These are phyloP conservation scores for Penicillium aurantiogriseum DNA, from an alignment of 2,329 filamentous ascomycete genomes.

Conservation along the genomic window DNA sequence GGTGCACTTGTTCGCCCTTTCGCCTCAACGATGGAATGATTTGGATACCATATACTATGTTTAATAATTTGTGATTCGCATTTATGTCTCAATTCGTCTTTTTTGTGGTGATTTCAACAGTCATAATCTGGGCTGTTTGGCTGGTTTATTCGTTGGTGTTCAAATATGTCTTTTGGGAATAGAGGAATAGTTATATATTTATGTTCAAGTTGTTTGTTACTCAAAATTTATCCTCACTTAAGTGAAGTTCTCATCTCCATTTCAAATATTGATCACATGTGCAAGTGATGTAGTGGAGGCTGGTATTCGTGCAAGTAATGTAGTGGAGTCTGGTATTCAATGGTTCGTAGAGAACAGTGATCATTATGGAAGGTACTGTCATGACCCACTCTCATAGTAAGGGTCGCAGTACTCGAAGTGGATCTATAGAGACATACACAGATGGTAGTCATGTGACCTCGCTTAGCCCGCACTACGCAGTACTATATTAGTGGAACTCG, in stretches of 20 bases:
- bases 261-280: background rate
- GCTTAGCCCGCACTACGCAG: too few species aligned
- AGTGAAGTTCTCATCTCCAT: background rate
- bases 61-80: background rate
- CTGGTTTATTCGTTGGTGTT: background rate
- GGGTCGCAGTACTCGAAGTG: too few species aligned
- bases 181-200: background rate
- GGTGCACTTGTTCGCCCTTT: background rate
- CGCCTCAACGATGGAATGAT: conserved; percentile 16
- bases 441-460: too few species aligned
- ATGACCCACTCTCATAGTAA: too few species aligned
- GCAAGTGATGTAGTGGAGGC: background rate
- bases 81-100: background rate
- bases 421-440: too few species aligned
- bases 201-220: background rate
- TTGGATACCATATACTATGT: conserved; percentile 3
- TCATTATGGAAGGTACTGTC: background rate
- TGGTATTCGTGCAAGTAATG: background rate
- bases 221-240: background rate
- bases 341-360: background rate
- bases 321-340: background rate
- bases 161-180: background rate
- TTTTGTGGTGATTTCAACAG: background rate
- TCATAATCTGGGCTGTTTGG: background rate
- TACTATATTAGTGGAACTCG: too few species aligned